phyloP scores from a whole-genome alignment of 2,329 filamentous ascomycete species.

The Plectosphaerella plurivora region DNA sequence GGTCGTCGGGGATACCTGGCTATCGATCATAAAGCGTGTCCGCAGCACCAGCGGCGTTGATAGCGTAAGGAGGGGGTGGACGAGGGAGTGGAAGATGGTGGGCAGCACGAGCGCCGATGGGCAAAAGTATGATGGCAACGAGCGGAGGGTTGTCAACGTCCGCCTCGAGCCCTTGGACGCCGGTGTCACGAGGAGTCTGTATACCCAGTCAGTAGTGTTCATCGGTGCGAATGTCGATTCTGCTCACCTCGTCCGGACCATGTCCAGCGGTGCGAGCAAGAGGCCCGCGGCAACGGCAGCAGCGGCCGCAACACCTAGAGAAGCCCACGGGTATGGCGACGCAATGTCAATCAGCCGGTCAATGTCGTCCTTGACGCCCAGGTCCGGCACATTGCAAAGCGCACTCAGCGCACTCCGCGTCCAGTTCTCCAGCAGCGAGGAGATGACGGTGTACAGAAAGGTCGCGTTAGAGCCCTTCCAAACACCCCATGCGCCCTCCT shows the following conservation, averaged over 20 bases:
- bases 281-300: slow-evolving; percentile 70
- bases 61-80: slow-evolving; percentile 80
- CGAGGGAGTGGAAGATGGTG: slow-evolving; percentile 79
- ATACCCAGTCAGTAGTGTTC: slow-evolving; percentile 20
- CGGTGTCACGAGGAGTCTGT: slow-evolving; percentile 76
- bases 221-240: too few relatives aligned
- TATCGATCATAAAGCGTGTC: slow-evolving; percentile 79
- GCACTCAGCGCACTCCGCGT: slow-evolving; percentile 86
- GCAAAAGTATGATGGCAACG: slow-evolving; percentile 73
- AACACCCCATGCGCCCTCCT: slow-evolving; percentile 83
- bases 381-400: slow-evolving; percentile 82
- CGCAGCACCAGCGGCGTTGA: slow-evolving; percentile 82
- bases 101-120: slow-evolving; percentile 68
- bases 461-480: slow-evolving; percentile 94
- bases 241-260: slow-evolving; percentile 71
- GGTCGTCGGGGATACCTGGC: slow-evolving; percentile 71
- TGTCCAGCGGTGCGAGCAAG: slow-evolving; percentile 80
- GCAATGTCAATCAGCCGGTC: slow-evolving; percentile 71
- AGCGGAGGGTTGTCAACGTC: slow-evolving; percentile 71
- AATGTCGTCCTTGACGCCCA: slow-evolving; percentile 69
- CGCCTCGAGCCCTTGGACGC: slow-evolving; percentile 70
- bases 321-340: slow-evolving; percentile 76
- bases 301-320: slow-evolving; percentile 65
- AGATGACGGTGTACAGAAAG: slow-evolving; percentile 83
- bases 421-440: slow-evolving; percentile 88